These are phyloP conservation scores for Penicillium parvum DNA, from an alignment of 495 filamentous ascomycete species.

Conservation along the genomic window DNA sequence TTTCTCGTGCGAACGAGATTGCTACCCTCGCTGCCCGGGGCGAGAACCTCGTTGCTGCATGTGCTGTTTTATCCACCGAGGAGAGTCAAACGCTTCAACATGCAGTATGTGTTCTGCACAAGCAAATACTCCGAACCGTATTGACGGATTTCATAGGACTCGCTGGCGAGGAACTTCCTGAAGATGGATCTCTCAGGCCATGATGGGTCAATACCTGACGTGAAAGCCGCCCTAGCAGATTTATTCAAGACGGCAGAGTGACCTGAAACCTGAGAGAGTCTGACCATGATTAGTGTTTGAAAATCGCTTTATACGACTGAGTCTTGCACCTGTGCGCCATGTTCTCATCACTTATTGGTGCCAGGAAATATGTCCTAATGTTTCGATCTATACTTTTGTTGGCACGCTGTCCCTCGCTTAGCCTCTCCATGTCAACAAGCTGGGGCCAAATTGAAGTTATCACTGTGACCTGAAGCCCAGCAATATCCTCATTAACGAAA, in stretches of 20 bases:
- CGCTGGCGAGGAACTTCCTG: slow-evolving; percentile 34
- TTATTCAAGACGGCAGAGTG: slow-evolving; percentile 17
- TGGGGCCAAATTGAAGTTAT: neutral
- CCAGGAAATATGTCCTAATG: neutral
- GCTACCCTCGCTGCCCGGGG: slow-evolving; percentile 64
- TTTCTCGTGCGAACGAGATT: slow-evolving; percentile 73
- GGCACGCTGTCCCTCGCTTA: neutral
- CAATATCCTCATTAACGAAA: neutral
- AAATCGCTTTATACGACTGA: neutral
- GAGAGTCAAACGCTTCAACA: slow-evolving; percentile 59
- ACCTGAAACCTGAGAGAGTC: neutral
- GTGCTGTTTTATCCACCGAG: slow-evolving; percentile 54
- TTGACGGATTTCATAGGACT: slow-evolving; percentile 31
- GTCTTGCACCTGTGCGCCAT: neutral
- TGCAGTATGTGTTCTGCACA: slow-evolving; percentile 44
- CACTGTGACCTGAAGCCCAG: no score
- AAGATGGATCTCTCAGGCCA: slow-evolving; percentile 21
- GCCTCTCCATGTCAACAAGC: neutral
- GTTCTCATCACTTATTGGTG: slow-evolving; percentile 3
- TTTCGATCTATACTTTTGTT: slow-evolving; percentile 12
- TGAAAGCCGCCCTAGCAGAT: slow-evolving; percentile 18
- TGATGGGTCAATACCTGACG: neutral
- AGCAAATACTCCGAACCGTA: neutral
- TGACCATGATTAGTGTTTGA: neutral
- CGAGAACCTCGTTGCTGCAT: slow-evolving; percentile 70